A percentile compares a stretch with the other conserved stretches of the same genome.
phyloP scores from a whole-genome alignment of 2,329 filamentous ascomycete species.

The Epichloe gansuensis region DNA sequence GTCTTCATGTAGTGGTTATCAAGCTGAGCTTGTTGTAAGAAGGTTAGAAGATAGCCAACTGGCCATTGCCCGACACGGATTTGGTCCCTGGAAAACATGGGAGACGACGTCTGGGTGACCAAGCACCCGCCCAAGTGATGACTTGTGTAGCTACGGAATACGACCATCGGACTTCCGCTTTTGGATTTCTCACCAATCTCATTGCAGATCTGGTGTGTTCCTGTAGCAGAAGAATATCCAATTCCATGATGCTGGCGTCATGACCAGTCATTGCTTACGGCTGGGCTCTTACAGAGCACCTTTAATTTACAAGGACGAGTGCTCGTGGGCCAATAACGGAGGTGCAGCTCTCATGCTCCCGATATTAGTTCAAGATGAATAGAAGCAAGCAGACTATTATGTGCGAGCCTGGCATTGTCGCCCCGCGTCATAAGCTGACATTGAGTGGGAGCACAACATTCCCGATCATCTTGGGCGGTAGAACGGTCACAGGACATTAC shows the following conservation, averaged over 20 bases:
- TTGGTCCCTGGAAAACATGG: too few species aligned
- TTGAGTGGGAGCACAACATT: not conserved
- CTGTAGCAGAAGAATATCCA: not conserved
- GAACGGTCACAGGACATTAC: not conserved
- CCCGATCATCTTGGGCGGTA: not conserved
- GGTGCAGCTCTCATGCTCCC: too few species aligned
- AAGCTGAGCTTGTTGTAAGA: too few species aligned
- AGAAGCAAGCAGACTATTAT: too few species aligned
- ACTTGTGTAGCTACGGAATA: not conserved
- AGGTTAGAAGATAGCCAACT: too few species aligned
- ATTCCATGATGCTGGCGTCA: not conserved
- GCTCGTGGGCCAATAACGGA: too few species aligned
- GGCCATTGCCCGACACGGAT: too few species aligned
- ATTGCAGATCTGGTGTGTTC: not conserved
- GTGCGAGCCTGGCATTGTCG: too few species aligned
- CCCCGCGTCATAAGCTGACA: too few species aligned
- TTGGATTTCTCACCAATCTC: not conserved
- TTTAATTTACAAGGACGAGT: not conserved
- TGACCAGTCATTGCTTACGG: not conserved
- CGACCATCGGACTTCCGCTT: not conserved
- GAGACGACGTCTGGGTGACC: too few species aligned
- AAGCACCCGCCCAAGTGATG: not conserved
- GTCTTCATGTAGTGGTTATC: too few species aligned
- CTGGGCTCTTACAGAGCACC: not conserved
- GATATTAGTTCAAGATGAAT: too few species aligned